phyloP scores from a whole-genome alignment of 306 rosid genomes.

The Fragaria iinumae region DNA sequence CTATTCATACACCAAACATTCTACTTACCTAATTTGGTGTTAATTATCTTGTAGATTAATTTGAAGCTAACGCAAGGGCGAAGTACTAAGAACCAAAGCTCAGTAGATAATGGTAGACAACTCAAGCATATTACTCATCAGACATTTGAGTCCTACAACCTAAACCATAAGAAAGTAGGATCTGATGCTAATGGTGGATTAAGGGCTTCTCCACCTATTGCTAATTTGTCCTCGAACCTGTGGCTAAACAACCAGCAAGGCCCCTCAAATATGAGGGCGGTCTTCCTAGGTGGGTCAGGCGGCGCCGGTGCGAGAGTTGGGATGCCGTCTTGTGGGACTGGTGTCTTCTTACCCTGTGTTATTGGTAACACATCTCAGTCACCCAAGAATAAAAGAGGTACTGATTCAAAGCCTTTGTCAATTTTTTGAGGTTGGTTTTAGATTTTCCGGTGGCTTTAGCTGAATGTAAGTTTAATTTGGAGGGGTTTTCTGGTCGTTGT shows the following conservation, averaged over 20 bases:
- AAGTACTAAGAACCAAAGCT: slow-evolving; percentile 22
- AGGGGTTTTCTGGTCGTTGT: slow-evolving; percentile 22
- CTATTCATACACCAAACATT: not conserved
- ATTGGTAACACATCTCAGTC: slow-evolving; percentile 28
- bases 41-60: slow-evolving; percentile 3
- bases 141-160: slow-evolving; percentile 10
- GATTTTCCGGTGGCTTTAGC: not conserved
- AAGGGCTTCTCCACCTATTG: slow-evolving; percentile 4
- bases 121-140: slow-evolving; percentile 5
- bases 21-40: not conserved
- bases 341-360: slow-evolving; percentile 66
- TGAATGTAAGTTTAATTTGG: not conserved
- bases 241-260: slow-evolving; percentile 20
- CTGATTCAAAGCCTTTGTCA: not conserved
- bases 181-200: slow-evolving; percentile 13
- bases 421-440: not conserved
- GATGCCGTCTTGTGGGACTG: slow-evolving; percentile 55
- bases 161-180: slow-evolving; percentile 29
- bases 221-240: not conserved
- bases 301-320: slow-evolving; percentile 36
- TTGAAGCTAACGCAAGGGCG: slow-evolving; percentile 33
- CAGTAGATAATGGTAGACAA: slow-evolving; percentile 11
- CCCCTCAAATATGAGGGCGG: slow-evolving; percentile 40
- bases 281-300: slow-evolving; percentile 39
- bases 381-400: slow-evolving; percentile 42